These are phyloP conservation scores for Arthroderma sp. DNA, from an alignment of 2,329 filamentous ascomycete genomes.

Conservation along the genomic window DNA sequence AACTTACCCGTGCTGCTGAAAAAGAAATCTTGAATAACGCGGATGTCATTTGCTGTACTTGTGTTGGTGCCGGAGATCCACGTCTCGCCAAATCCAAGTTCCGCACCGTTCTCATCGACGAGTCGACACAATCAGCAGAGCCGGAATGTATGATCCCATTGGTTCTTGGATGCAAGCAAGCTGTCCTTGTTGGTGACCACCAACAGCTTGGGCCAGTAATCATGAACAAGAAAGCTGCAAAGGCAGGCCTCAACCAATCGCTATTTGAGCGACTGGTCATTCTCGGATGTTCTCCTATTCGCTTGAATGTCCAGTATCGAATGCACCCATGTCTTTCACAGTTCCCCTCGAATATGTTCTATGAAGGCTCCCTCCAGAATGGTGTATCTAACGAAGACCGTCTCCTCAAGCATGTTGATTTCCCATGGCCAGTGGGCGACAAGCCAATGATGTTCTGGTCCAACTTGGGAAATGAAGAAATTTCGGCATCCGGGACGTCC, in stretches of 20 bases:
- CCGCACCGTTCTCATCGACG: conserved; percentile 92
- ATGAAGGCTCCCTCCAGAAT: conserved; percentile 92
- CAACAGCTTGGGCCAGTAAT: conserved; percentile 97
- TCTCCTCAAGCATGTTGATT: conserved; percentile 85
- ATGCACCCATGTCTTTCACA: conserved; percentile 97
- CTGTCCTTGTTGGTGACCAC: conserved; percentile 96
- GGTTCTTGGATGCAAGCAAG: conserved; percentile 94
- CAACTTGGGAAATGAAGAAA: conserved; percentile 93
- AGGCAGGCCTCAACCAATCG: conserved; percentile 95
- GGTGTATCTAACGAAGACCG: conserved; percentile 84
- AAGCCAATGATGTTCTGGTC: conserved; percentile 99
- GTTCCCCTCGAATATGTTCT: conserved; percentile 99
- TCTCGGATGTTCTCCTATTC: conserved; percentile 78
- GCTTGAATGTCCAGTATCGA: conserved; percentile 92
- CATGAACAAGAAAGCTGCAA: conserved; percentile 99
- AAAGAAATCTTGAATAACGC: conserved; percentile 89
- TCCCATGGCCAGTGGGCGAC: conserved; percentile 89
- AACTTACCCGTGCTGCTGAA: conserved; percentile 84
- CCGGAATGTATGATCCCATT: conserved; percentile 98
- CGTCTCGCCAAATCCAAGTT: conserved; percentile 96
- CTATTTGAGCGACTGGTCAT: conserved; percentile 93
- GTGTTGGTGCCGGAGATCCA: conserved; percentile 91
- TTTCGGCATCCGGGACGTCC: conserved; percentile 91
- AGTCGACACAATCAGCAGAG: conserved; percentile 95
- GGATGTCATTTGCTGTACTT: conserved; percentile 97